Percentiles rank a stretch among this genome's conserved stretches.
These are phyloP conservation scores for Sugiyamaella castrensis DNA, from an alignment of 1,139 yeast species.

Conservation along the genomic window DNA sequence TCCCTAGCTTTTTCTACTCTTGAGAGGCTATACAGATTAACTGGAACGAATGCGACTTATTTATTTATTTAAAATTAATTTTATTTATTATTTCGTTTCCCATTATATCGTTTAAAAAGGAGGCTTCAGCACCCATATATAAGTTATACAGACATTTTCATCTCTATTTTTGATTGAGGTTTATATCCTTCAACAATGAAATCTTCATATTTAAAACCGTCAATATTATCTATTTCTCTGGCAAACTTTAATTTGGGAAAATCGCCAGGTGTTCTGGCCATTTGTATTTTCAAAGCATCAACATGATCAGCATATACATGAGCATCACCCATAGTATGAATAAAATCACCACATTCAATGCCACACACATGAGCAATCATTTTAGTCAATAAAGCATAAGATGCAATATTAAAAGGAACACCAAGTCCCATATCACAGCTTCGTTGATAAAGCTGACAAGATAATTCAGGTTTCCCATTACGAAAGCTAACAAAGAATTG, in stretches of 20 bases:
- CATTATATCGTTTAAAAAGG: conserved; percentile 1
- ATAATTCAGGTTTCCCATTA: conserved; percentile 60
- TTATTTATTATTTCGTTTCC: not conserved
- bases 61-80: conserved; percentile 7
- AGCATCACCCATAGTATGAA: conserved; percentile 95
- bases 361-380: conserved; percentile 95
- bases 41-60: too few relatives aligned
- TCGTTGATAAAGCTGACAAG: conserved; percentile 89
- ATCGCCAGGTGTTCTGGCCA: conserved; percentile 64
- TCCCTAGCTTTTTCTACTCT: too few relatives aligned
- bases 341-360: conserved; percentile 91
- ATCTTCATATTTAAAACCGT: conserved; percentile 85
- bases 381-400: conserved; percentile 84
- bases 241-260: conserved; percentile 78
- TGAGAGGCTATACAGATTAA: too few relatives aligned
- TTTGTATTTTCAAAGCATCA: conserved; percentile 81
- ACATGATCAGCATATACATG: conserved; percentile 92
- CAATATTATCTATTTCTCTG: conserved; percentile 67
- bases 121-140: not conserved
- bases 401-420: conserved; percentile 96
- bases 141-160: conserved; percentile 77
- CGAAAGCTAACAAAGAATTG: conserved; percentile 92
- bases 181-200: conserved; percentile 74
- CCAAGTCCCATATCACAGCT: conserved; percentile 99
- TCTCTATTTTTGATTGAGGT: conserved; percentile 79